phyloP scores from a whole-genome alignment of 768 basidiomycete species.

The Termitomyces sp. region DNA sequence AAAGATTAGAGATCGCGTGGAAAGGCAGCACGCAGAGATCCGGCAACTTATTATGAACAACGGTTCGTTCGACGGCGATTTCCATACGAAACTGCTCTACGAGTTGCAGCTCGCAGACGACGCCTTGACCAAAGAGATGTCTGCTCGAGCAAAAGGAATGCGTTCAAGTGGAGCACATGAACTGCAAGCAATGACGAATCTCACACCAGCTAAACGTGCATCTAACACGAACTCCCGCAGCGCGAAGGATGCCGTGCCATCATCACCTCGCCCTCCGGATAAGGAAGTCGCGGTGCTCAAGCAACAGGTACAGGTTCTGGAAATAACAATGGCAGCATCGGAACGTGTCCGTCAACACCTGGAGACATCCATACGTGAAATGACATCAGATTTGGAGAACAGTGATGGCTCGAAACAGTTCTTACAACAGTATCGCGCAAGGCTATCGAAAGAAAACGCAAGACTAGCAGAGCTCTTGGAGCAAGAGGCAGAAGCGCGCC shows the following conservation, averaged over 20 bases:
- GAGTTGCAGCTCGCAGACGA: slow-evolving; percentile 65
- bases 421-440: slow-evolving; percentile 52
- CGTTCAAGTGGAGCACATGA: slow-evolving; percentile 32
- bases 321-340: slow-evolving; percentile 66
- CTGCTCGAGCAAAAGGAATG: slow-evolving; percentile 31
- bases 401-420: slow-evolving; percentile 66
- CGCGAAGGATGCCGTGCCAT: slow-evolving; percentile 29
- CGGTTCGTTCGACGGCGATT: slow-evolving; percentile 54
- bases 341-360: slow-evolving; percentile 65
- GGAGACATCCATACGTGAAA: slow-evolving; percentile 54
- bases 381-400: slow-evolving; percentile 59
- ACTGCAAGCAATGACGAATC: slow-evolving; percentile 36
- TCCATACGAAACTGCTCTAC: slow-evolving; percentile 58
- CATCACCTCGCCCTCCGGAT: slow-evolving; percentile 36
- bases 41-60: slow-evolving; percentile 59
- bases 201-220: slow-evolving; percentile 46
- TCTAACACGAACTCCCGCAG: slow-evolving; percentile 28
- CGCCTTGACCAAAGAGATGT: slow-evolving; percentile 50
- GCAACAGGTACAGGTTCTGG: slow-evolving; percentile 65
- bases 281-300: slow-evolving; percentile 50
- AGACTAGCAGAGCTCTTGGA: slow-evolving; percentile 52
- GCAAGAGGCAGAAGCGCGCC: slow-evolving; percentile 63
- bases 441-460: slow-evolving; percentile 55
- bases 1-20: slow-evolving; percentile 59
- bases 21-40: slow-evolving; percentile 70